Evolutionary conservation across 148 eudicot genomes (phyloP).

Genomic region (Drosera capensis): DNA sequence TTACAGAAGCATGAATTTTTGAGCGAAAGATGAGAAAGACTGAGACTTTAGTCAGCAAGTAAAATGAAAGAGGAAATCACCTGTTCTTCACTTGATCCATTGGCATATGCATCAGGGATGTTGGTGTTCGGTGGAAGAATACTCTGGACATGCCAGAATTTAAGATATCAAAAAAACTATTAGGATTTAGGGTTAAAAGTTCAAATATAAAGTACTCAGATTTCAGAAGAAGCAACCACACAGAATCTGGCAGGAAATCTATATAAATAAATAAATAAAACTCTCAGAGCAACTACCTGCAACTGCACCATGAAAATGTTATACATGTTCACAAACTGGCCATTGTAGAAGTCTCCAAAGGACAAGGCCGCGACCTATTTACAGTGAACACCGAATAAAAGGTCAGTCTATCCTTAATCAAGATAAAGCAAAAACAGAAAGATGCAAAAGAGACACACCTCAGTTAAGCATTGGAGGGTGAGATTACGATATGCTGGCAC

Average conservation of each 20-base stretch:
- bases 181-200: too few relatives aligned
- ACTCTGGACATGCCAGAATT: conserved; percentile 19
- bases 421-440: not conserved
- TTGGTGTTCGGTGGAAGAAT: conserved; percentile 63
- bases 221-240: not conserved
- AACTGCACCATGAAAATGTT: conserved; percentile 67
- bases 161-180: not conserved
- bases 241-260: too few relatives aligned
- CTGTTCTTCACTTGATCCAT: conserved; percentile 86
- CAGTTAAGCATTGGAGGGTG: conserved; percentile 84
- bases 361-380: conserved; percentile 76
- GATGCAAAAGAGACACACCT: conserved; percentile 28
- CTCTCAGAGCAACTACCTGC: too few relatives aligned
- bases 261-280: too few relatives aligned
- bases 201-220: too few relatives aligned
- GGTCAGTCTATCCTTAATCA: not conserved
- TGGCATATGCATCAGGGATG: conserved; percentile 70
- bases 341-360: conserved; percentile 79
- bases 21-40: not conserved
- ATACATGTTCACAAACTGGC: conserved; percentile 73
- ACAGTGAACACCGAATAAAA: conserved; percentile 1
- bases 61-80: conserved; percentile 15
- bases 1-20: not conserved
- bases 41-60: not conserved
- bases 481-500: conserved; percentile 77